Evolutionary conservation across 108 stramenopile species (phyloP).

Genomic region (Discostella stelligeroides): DNA sequence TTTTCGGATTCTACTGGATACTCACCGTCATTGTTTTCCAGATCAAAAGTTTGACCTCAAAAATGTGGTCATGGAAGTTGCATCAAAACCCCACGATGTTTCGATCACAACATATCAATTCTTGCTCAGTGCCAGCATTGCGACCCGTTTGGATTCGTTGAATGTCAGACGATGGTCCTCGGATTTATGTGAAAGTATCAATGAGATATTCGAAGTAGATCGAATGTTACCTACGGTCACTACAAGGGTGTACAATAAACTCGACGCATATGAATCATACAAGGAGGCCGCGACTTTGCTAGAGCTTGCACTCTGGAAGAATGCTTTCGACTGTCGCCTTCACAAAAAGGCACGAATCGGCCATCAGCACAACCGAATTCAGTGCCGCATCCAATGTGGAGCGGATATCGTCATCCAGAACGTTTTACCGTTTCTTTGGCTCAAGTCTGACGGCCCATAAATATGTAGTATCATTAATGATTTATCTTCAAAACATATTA

Average conservation of each 20-base stretch:
- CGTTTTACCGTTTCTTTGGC: neutral
- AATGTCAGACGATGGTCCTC: neutral
- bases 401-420: neutral
- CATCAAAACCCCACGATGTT: neutral
- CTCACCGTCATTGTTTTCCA: neutral
- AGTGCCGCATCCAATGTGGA: slow-evolving; percentile 3
- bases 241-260: neutral
- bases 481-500: too few species aligned
- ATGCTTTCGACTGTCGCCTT: neutral
- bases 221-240: neutral
- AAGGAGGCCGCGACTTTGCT: slow-evolving; percentile 1
- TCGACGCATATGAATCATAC: neutral
- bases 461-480: too few species aligned
- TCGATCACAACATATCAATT: neutral
- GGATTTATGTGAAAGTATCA: neutral
- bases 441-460: too few species aligned
- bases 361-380: neutral
- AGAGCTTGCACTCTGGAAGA: slow-evolving; percentile 7
- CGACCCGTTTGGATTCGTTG: neutral
- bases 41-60: neutral
- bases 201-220: neutral
- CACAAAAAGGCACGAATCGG: neutral
- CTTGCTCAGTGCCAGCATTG: neutral
- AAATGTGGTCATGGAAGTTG: neutral
- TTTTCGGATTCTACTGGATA: neutral